Evolutionary conservation across 306 rosid species (phyloP).

Genomic region (Quercus cerris): DNA sequence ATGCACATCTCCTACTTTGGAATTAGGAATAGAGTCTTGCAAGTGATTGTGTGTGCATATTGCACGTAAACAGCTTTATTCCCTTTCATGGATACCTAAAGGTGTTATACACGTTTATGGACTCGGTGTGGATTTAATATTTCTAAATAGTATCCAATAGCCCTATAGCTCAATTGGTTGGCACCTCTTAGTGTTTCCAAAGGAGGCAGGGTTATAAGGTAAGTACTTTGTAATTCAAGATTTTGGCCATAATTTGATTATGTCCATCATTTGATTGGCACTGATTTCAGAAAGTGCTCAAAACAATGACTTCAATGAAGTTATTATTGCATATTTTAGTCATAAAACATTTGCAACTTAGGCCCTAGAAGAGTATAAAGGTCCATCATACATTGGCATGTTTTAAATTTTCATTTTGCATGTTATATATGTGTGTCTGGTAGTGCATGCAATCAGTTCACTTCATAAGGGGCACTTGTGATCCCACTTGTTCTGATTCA

Average conservation of each 20-base stretch:
- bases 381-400: not conserved
- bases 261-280: not conserved
- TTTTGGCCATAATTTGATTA: not conserved
- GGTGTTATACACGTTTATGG: not conserved
- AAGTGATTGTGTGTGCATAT: not conserved
- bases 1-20: not conserved
- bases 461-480: not conserved
- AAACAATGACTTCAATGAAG: not conserved
- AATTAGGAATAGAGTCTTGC: not conserved
- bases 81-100: not conserved
- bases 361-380: not conserved
- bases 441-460: not conserved
- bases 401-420: not conserved
- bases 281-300: too few relatives aligned
- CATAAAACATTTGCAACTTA: not conserved
- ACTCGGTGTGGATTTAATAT: not conserved
- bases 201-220: not conserved
- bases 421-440: not conserved
- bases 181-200: not conserved
- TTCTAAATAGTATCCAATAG: too few relatives aligned
- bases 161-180: too few relatives aligned
- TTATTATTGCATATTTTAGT: not conserved
- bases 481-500: not conserved
- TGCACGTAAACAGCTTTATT: not conserved
- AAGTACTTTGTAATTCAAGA: not conserved